Conservation (phyloP, 179 eudicot genomes). For the Nepenthes alata region DNA sequence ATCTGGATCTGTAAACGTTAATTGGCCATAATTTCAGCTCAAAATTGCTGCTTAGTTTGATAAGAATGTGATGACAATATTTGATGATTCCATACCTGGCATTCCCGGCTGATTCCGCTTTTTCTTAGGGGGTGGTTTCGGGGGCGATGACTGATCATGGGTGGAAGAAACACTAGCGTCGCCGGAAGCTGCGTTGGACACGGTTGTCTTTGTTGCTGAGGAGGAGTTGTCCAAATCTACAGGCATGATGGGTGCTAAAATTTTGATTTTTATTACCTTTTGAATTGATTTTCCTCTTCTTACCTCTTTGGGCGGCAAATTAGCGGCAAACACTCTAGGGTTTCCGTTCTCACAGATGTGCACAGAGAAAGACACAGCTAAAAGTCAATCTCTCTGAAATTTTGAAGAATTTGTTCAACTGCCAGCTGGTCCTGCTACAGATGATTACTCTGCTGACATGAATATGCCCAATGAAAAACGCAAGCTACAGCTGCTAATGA, state of each 20-base stretch:
- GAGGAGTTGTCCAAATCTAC: conserved; percentile 43
- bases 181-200: conserved; percentile 42
- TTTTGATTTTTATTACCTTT: too few species aligned
- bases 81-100: conserved; percentile 48
- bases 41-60: neutral
- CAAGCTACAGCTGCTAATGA: conserved; percentile 1
- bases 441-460: conserved; percentile 27
- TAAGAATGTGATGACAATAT: neutral
- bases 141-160: conserved; percentile 32
- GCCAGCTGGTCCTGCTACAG: conserved; percentile 38
- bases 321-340: conserved; percentile 10
- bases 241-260: conserved; percentile 22
- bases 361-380: conserved; percentile 18
- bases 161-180: conserved; percentile 59
- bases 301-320: neutral
- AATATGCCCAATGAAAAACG: conserved; percentile 14
- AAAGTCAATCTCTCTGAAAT: conserved; percentile 42
- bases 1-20: conserved; percentile 25
- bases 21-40: neutral
- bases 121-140: conserved; percentile 33
- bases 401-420: conserved; percentile 22
- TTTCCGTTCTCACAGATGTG: conserved; percentile 10
- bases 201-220: conserved; percentile 32
- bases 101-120: conserved; percentile 89
- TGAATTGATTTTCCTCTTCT: too few species aligned